These are phyloP conservation scores for Hanseniaspora vineae DNA, from an alignment of 805 yeast genomes.

Conservation along the genomic window DNA sequence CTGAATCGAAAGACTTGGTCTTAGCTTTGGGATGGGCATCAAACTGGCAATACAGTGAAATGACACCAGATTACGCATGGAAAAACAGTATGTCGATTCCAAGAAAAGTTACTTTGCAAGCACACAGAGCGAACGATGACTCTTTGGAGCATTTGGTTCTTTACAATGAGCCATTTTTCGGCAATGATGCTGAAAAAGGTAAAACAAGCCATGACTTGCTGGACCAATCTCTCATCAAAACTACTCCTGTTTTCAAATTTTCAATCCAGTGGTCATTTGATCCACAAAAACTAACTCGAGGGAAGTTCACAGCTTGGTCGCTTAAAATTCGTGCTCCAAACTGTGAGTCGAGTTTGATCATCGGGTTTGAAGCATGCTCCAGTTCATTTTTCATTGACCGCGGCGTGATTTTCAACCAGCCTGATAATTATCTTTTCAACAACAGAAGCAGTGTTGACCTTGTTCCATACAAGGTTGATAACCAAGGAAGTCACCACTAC, in stretches of 20 bases:
- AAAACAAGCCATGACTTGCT: too few species aligned
- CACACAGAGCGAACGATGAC: slow-evolving; percentile 17
- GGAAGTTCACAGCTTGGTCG: background rate
- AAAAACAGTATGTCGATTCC: slow-evolving; percentile 25
- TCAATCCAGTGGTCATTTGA: slow-evolving; percentile 8
- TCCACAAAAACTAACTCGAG: slow-evolving; percentile 9
- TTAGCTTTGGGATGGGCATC: slow-evolving; percentile 32
- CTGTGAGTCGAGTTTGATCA: background rate
- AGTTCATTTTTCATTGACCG: slow-evolving; percentile 19
- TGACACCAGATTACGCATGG: slow-evolving; percentile 26
- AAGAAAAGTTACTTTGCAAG: slow-evolving; percentile 20
- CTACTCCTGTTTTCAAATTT: slow-evolving; percentile 16
- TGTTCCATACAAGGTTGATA: slow-evolving; percentile 10
- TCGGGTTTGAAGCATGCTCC: slow-evolving; percentile 18
- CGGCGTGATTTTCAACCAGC: slow-evolving; percentile 12
- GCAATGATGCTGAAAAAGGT: background rate
- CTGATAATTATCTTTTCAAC: slow-evolving; percentile 19
- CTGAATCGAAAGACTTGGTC: slow-evolving; percentile 15
- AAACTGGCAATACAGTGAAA: slow-evolving; percentile 29
- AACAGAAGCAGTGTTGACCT: slow-evolving; percentile 16
- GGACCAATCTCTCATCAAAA: slow-evolving; percentile 1
- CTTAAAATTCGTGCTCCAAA: too few species aligned
- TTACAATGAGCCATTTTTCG: slow-evolving; percentile 14
- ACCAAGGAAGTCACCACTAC: slow-evolving; percentile 10
- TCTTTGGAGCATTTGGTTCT: slow-evolving; percentile 10